phyloP scores from a whole-genome alignment of 2,329 filamentous ascomycete genomes.

The Nemania sp. region DNA sequence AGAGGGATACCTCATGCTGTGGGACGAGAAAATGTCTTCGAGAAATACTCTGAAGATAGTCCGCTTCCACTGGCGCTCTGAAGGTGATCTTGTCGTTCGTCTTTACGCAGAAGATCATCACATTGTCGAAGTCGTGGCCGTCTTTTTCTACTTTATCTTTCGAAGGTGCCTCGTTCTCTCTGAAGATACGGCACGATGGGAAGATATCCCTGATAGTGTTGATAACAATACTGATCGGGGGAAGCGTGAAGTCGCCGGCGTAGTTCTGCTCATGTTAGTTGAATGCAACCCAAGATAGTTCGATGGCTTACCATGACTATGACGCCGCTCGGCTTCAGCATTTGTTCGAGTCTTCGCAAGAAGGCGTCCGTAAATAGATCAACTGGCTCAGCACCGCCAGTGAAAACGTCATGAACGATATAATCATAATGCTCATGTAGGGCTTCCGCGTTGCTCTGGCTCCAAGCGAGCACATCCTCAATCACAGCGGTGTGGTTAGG shows the following conservation, averaged over 20 bases:
- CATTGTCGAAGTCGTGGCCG: conserved; percentile 82
- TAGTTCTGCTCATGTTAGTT: conserved; percentile 71
- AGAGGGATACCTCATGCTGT: conserved; percentile 66
- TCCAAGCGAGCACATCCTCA: conserved; percentile 78
- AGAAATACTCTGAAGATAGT: conserved; percentile 74
- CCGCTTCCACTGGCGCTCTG: conserved; percentile 63
- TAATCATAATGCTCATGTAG: conserved; percentile 72
- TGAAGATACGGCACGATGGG: conserved; percentile 87
- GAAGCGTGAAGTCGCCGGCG: conserved; percentile 81
- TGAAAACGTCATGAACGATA: conserved; percentile 97
- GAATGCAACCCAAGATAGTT: neutral
- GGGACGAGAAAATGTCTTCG: conserved; percentile 74
- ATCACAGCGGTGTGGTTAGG: conserved; percentile 79
- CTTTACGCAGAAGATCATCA: conserved; percentile 93
- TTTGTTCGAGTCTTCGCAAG: conserved; percentile 67
- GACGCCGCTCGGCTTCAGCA: conserved; percentile 78
- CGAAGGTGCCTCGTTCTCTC: conserved; percentile 67
- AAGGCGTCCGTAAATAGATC: conserved; percentile 88
- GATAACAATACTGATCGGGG: conserved; percentile 76
- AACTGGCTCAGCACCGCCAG: conserved; percentile 89
- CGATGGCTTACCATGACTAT: conserved; percentile 76
- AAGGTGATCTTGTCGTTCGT: conserved; percentile 63
- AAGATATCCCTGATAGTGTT: conserved; percentile 83
- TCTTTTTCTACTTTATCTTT: conserved; percentile 52
- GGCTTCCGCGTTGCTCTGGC: conserved; percentile 50